A percentile compares a stretch with the other conserved stretches of the same genome.
phyloP scores from a whole-genome alignment of 768 basidiomycete genomes.

The Tylopilus rubrobrunneus region DNA sequence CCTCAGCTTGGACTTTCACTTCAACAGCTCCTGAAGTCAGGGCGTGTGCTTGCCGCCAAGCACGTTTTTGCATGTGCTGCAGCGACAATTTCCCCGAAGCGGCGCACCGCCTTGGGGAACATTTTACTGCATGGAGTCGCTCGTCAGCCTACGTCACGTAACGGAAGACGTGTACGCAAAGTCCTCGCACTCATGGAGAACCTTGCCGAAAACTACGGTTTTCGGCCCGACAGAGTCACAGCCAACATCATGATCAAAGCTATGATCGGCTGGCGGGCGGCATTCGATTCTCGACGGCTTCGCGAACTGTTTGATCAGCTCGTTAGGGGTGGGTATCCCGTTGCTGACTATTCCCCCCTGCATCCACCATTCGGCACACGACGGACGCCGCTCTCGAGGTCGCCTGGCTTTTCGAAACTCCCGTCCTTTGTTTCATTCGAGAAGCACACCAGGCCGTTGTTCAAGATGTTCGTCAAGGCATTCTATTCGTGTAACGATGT shows the following conservation, averaged over 20 bases:
- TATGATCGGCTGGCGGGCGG: conserved; percentile 48
- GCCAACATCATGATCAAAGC: conserved; percentile 65
- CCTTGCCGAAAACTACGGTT: conserved; percentile 43
- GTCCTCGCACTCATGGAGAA: conserved; percentile 37
- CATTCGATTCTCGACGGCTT: conserved; percentile 41
- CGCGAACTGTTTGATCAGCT: conserved; percentile 63
- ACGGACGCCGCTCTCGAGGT: conserved; percentile 3
- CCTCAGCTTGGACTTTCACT: conserved; percentile 14
- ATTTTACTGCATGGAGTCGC: conserved; percentile 48
- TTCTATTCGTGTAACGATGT: conserved; percentile 54
- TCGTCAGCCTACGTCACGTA: conserved; percentile 30
- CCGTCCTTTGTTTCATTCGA: conserved; percentile 47
- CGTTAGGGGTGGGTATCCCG: conserved; percentile 56
- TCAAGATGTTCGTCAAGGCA: conserved; percentile 69
- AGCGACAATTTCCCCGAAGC: conserved; percentile 26
- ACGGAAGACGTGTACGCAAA: conserved; percentile 45
- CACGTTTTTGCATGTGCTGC: conserved; percentile 34
- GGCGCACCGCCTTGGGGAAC: conserved; percentile 51
- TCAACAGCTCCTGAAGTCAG: conserved; percentile 27
- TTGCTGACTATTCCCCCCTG: conserved; percentile 23
- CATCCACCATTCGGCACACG: conserved; percentile 46
- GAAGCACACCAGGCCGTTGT: conserved; percentile 62
- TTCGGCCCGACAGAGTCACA: conserved; percentile 65
- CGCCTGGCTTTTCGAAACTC: conserved; percentile 35
- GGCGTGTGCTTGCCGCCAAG: conserved; percentile 43